Evolutionary conservation across 169 alveolate genomes (phyloP), one percentile per base, ranked within the genome.

Genomic region (Plasmodium vivax): DNA sequence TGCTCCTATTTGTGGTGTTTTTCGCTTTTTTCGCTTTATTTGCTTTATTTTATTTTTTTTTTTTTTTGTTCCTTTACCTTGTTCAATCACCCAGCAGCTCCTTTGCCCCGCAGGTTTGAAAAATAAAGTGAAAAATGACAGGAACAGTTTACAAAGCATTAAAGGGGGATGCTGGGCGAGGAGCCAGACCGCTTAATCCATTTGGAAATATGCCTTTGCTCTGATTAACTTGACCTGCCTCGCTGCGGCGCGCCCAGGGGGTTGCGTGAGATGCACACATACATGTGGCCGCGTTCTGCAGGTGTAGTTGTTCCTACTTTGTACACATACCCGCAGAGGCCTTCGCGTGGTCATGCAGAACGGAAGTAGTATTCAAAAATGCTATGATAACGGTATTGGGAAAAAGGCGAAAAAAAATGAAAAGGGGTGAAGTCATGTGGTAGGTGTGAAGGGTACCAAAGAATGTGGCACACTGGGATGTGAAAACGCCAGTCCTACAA

Each of bases 221-320:
- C 23, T 23, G 27, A 23, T 45, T 10, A 16, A 45, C 56, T 45
- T 47, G 58, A 5, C 58, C 14, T 47, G 58, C 58, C 58, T 83
- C 9, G 5, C 27, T 27, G 68, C 3, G 82, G 43, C 38, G 47
- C 83, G 47, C 72, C 32, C 19, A 27, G 74, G 47, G 62, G 73
- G 71, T n/a, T 83, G 56, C 41, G 45, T 23, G 73, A 47, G 71
- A 83, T 83, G 82, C 92, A 83, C 92, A 83, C 56, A 83, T 80
- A 72, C 43, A 72, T 72, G 43, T 72, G 32, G 8, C 23, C 68
- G 68, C 45, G 23, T 75, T 34, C 23, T 8, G 3, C 36, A 81
- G 54, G 73, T 36, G 16, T 81, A 41, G 16, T 8, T 80, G 58
- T 80, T 47, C 72, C 54, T 81, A 27, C 14, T 68, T 68, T 68